Evolutionary conservation across 2,329 filamentous ascomycete species (phyloP).

Genomic region (Claviceps paspali): DNA sequence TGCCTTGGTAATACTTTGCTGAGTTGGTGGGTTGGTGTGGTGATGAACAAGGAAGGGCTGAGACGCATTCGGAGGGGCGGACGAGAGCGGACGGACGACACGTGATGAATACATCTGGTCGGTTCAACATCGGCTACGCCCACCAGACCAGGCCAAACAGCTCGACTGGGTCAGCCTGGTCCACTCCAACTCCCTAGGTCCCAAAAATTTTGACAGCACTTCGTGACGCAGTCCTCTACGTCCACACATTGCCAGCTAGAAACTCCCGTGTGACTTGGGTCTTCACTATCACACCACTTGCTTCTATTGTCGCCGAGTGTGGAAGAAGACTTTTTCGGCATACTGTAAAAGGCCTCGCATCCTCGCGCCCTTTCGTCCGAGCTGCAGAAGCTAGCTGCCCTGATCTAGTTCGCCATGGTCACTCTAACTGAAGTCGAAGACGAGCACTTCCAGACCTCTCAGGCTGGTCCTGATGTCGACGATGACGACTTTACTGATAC

Average conservation of each 20-base stretch:
- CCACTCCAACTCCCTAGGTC: neutral
- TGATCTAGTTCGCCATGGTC: conserved; percentile 52
- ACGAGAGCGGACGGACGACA: too few species aligned
- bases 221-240: conserved; percentile 2
- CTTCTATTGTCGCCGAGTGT: neutral
- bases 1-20: too few species aligned
- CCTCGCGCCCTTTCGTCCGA: neutral
- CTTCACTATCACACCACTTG: neutral
- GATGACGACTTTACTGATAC: conserved; percentile 91
- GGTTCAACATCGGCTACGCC: conserved; percentile 3
- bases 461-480: conserved; percentile 59
- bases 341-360: neutral
- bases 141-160: neutral
- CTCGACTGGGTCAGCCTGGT: neutral
- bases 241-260: neutral
- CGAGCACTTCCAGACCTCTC: conserved; percentile 71
- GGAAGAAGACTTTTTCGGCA: neutral
- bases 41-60: too few species aligned
- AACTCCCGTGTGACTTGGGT: neutral
- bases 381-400: neutral
- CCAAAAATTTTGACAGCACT: conserved; percentile 3
- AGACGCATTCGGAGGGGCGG: too few species aligned
- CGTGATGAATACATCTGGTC: too few species aligned
- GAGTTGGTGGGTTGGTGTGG: too few species aligned
- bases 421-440: conserved; percentile 94